These are phyloP conservation scores for Suillus hirtellus DNA, from an alignment of 768 basidiomycete genomes.

Conservation along the genomic window DNA sequence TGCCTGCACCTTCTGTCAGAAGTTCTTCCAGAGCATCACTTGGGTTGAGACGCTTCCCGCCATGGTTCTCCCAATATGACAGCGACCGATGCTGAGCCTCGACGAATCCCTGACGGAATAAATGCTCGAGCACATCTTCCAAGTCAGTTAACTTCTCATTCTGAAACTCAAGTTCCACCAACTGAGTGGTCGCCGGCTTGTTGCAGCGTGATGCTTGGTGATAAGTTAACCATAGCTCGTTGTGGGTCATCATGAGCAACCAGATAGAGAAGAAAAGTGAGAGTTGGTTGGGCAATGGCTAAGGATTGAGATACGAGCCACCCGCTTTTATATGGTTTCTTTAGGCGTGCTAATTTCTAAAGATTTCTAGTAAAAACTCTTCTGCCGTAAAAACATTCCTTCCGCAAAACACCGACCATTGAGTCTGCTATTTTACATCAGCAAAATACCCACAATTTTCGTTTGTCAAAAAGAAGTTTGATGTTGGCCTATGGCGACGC, in stretches of 20 bases:
- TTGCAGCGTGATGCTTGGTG: constrained; percentile 45
- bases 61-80: constrained; percentile 46
- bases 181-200: constrained; percentile 44
- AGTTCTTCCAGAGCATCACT: constrained; percentile 38
- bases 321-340: constrained; percentile 15
- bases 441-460: too few relatives aligned
- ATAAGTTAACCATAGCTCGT: constrained; percentile 51
- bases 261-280: constrained; percentile 9
- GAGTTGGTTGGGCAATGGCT: neutral
- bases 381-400: neutral
- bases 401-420: constrained; percentile 1
- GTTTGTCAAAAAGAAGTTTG: too few relatives aligned
- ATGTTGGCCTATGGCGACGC: too few relatives aligned
- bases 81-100: constrained; percentile 43
- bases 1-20: constrained; percentile 39
- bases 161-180: constrained; percentile 46
- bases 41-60: constrained; percentile 38
- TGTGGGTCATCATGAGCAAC: constrained; percentile 28
- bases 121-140: constrained; percentile 49
- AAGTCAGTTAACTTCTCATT: constrained; percentile 42
- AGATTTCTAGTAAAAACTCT: neutral
- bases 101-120: constrained; percentile 47
- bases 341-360: neutral
- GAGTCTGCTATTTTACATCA: neutral
- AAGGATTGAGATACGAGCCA: neutral